A percentile compares a stretch with the other conserved stretches of the same genome.
Evolutionary conservation across 805 yeast species (phyloP).

Genomic region (Yarrowia sp.): DNA sequence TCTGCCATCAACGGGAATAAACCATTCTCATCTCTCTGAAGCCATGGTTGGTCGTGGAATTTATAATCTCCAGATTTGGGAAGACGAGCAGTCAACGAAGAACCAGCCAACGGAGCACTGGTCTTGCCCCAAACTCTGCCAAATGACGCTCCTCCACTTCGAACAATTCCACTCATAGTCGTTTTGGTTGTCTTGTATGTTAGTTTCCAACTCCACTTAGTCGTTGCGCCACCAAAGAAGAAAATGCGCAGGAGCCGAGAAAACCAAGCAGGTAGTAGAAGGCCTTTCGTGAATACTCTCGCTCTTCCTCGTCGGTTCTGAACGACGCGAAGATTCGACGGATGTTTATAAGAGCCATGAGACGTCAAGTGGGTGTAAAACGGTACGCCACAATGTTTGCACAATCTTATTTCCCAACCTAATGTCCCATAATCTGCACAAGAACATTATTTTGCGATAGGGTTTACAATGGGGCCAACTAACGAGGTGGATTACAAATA

Average conservation of each 20-base stretch:
- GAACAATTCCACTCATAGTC: conserved; percentile 15
- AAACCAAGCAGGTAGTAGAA: conserved; percentile 71
- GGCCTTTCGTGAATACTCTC: conserved; percentile 76
- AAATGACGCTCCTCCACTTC: conserved; percentile 1
- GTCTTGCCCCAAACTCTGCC: conserved; percentile 24
- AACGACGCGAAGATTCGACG: conserved; percentile 81
- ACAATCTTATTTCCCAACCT: too few relatives aligned
- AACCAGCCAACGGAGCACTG: not conserved
- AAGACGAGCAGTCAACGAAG: not conserved
- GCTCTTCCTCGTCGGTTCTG: conserved; percentile 85
- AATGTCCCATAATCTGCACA: too few relatives aligned
- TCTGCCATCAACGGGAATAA: conserved; percentile 21
- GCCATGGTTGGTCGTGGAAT: conserved; percentile 7
- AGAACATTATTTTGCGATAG: too few relatives aligned
- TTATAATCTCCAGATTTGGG: not conserved
- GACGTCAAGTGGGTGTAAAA: not conserved
- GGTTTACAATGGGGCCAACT: too few relatives aligned
- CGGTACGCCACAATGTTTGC: not conserved
- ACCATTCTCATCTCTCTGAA: not conserved
- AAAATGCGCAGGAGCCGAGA: conserved; percentile 78
- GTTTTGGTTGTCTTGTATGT: not conserved
- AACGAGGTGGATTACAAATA: too few relatives aligned
- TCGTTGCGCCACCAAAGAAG: conserved; percentile 76
- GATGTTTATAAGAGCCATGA: conserved; percentile 70
- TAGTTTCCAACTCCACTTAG: conserved; percentile 20